Evolutionary conservation across 2,329 filamentous ascomycete species (phyloP).

Genomic region (Alternaria atra): DNA sequence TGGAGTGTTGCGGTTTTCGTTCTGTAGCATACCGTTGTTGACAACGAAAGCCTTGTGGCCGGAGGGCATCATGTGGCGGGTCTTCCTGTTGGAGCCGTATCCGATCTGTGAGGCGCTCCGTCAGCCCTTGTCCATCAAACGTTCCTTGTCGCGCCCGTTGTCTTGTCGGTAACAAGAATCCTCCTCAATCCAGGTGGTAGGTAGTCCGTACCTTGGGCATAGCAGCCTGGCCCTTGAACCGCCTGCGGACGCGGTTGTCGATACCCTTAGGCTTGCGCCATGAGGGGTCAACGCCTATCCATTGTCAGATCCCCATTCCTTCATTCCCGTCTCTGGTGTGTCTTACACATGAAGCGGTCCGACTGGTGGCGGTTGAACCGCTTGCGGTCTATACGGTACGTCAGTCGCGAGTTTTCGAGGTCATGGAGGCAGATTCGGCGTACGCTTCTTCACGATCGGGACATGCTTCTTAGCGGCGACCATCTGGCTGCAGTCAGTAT

Average conservation of each 20-base stretch:
- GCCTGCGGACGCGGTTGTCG: constrained; percentile 95
- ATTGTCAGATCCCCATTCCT: constrained; percentile 37
- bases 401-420: constrained; percentile 46
- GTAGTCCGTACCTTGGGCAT: constrained; percentile 90
- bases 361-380: constrained; percentile 97
- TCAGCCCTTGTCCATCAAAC: constrained; percentile 37
- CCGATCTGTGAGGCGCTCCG: constrained; percentile 75
- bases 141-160: neutral
- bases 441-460: constrained; percentile 99
- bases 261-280: constrained; percentile 99
- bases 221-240: constrained; percentile 92
- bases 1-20: neutral
- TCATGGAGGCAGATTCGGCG: constrained; percentile 57
- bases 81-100: constrained; percentile 99
- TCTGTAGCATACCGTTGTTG: constrained; percentile 71
- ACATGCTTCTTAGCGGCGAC: constrained; percentile 99
- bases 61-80: constrained; percentile 96
- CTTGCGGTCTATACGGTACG: constrained; percentile 75
- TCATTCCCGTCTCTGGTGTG: constrained; percentile 17
- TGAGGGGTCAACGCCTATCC: constrained; percentile 72
- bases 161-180: neutral
- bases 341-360: constrained; percentile 87
- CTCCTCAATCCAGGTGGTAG: constrained; percentile 10
- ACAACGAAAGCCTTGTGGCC: constrained; percentile 99
- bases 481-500: constrained; percentile 70